Conservation (phyloP, 2,329 filamentous ascomycete species). For the Talaromyces sp. region DNA sequence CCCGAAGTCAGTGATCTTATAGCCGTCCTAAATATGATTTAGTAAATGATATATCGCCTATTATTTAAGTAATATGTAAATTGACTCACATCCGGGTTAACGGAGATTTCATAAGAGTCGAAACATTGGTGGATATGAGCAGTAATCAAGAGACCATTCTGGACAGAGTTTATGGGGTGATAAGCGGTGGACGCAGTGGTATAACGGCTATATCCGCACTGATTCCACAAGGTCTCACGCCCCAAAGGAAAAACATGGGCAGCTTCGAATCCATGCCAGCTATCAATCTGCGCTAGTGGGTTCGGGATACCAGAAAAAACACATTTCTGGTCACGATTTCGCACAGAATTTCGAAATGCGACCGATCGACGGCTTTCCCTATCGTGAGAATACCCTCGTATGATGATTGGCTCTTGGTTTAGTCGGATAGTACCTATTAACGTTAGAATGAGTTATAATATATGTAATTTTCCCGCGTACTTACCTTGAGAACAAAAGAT, state of each 20-base stretch:
- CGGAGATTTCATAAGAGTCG: conserved; percentile 12
- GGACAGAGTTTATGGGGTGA: conserved; percentile 8
- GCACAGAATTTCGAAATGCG: background rate
- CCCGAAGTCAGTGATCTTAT: conserved; percentile 5
- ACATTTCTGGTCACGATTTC: background rate
- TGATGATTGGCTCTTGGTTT: background rate
- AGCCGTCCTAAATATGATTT: conserved; percentile 3
- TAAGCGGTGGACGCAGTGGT: background rate
- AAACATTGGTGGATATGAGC: conserved; percentile 11
- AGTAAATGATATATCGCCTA: background rate
- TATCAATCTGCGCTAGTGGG: background rate
- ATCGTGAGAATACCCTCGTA: background rate
- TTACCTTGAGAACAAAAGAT: background rate
- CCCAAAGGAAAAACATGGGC: no score
- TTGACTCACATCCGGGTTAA: conserved; percentile 16
- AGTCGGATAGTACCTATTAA: background rate
- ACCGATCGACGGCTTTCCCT: background rate
- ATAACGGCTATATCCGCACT: no score
- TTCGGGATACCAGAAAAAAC: background rate
- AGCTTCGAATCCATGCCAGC: no score
- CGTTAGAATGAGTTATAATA: background rate
- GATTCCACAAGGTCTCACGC: no score
- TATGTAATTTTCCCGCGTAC: background rate
- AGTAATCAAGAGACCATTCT: conserved; percentile 12
- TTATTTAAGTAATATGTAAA: no score